Conservation (phyloP, 352 stramenopile genomes). For the Phytophthora europaea region DNA sequence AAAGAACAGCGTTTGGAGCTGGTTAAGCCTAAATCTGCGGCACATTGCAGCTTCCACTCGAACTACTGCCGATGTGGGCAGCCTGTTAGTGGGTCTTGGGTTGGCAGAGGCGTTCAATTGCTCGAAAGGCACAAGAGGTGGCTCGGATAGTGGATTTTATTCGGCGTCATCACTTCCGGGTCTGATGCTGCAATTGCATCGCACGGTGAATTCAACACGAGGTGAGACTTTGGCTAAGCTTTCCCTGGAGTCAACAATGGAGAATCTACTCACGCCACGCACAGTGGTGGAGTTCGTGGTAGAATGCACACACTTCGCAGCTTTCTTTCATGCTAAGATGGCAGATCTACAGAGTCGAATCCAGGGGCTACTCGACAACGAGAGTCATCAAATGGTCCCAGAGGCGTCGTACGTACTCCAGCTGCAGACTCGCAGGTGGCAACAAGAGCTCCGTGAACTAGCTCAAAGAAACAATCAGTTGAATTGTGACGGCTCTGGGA, state of each 20-base stretch:
- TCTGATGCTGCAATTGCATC: slow-evolving; percentile 13
- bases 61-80: slow-evolving; percentile 9
- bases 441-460: slow-evolving; percentile 12
- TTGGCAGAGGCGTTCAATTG: slow-evolving; percentile 1
- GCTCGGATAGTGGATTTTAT: not conserved
- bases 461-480: slow-evolving; percentile 17
- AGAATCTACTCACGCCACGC: not conserved
- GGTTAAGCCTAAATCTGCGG: not conserved
- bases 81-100: slow-evolving; percentile 24
- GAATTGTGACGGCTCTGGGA: not conserved
- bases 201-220: slow-evolving; percentile 1
- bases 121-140: too few relatives aligned
- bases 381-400: not conserved
- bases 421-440: slow-evolving; percentile 9
- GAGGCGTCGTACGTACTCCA: slow-evolving; percentile 10
- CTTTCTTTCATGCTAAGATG: slow-evolving; percentile 26
- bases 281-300: slow-evolving; percentile 27
- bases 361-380: not conserved
- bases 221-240: not conserved
- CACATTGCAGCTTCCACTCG: slow-evolving; percentile 12
- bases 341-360: slow-evolving; percentile 5
- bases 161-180: slow-evolving; percentile 10
- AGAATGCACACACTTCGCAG: slow-evolving; percentile 16
- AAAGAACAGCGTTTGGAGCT: not conserved
- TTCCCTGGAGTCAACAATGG: slow-evolving; percentile 4